Conservation (phyloP, 2,329 filamentous ascomycete species). For the Neodidymelliopsis sp. region DNA sequence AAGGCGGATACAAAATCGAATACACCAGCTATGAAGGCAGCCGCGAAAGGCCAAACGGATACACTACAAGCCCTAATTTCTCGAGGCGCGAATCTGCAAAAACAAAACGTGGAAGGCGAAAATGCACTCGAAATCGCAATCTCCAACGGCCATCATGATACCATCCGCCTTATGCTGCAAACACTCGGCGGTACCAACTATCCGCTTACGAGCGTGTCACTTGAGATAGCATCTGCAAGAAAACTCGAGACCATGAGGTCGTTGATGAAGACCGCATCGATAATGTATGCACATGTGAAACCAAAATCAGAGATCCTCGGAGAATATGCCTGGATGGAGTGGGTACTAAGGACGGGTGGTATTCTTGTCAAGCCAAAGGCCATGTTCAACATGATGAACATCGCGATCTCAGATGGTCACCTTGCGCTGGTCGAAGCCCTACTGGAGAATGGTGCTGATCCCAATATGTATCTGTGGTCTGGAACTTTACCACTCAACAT, state of each 20-base stretch:
- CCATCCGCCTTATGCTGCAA: slow-evolving; percentile 24
- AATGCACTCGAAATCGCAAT: slow-evolving; percentile 25
- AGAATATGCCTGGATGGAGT: slow-evolving; percentile 28
- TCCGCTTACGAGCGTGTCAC: slow-evolving; percentile 25
- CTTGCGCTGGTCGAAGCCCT: slow-evolving; percentile 22
- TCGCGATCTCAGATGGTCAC: slow-evolving; percentile 20
- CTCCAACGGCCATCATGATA: slow-evolving; percentile 13
- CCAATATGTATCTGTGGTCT: slow-evolving; percentile 19
- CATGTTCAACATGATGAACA: slow-evolving; percentile 24
- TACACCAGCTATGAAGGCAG: slow-evolving; percentile 28
- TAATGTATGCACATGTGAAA: slow-evolving; percentile 23
- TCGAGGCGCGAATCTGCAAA: slow-evolving; percentile 19
- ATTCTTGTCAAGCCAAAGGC: slow-evolving; percentile 23
- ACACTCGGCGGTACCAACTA: slow-evolving; percentile 25
- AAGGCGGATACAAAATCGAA: slow-evolving; percentile 12
- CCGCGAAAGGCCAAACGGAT: slow-evolving; percentile 12
- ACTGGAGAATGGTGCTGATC: slow-evolving; percentile 21
- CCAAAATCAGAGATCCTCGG: not conserved
- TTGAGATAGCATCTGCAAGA: slow-evolving; percentile 28
- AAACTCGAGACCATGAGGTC: slow-evolving; percentile 16
- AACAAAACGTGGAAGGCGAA: not conserved
- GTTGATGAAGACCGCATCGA: slow-evolving; percentile 17
- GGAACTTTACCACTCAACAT: slow-evolving; percentile 23
- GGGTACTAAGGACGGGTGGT: slow-evolving; percentile 30
- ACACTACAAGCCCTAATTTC: slow-evolving; percentile 23